Evolutionary conservation across 148 eudicot genomes (phyloP).

Genomic region (Rhododendron simsii): DNA sequence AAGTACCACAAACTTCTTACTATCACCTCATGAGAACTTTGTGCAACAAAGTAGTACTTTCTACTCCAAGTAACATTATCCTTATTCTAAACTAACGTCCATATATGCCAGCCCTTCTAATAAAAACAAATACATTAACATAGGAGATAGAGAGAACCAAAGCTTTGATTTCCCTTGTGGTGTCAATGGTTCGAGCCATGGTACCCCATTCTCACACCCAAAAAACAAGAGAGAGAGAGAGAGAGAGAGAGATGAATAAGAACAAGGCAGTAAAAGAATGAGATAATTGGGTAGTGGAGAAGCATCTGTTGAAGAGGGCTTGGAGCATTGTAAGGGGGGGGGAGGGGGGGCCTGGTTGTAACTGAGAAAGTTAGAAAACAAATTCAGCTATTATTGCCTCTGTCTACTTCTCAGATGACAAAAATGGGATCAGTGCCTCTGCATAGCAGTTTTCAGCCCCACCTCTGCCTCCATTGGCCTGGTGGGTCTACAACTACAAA

Average conservation of each 20-base stretch:
- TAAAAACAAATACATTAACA: background rate
- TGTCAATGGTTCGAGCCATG: no score
- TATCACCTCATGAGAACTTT: background rate
- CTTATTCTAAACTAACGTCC: background rate
- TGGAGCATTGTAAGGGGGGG: background rate
- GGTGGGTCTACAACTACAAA: background rate
- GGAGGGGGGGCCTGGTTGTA: slow-evolving; percentile 20
- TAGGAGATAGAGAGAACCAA: background rate
- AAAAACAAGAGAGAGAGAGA: background rate
- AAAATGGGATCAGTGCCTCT: slow-evolving; percentile 37
- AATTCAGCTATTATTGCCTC: slow-evolving; percentile 30
- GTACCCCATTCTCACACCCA: no score
- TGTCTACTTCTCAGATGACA: slow-evolving; percentile 47
- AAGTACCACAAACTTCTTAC: background rate
- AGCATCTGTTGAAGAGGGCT: slow-evolving; percentile 2
- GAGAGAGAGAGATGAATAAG: background rate
- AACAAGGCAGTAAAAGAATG: background rate
- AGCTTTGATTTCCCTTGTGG: no score
- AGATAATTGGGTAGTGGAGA: slow-evolving; percentile 3
- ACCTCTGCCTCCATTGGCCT: slow-evolving; percentile 5
- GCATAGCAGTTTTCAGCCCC: slow-evolving; percentile 27
- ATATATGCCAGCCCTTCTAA: background rate
- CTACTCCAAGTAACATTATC: background rate
- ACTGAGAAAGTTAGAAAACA: slow-evolving; percentile 31
- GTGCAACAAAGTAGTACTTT: background rate